Percentiles rank a stretch among this genome's conserved stretches.
phyloP scores from a whole-genome alignment of 495 filamentous ascomycete genomes.

The Talaromyces proteolyticus region DNA sequence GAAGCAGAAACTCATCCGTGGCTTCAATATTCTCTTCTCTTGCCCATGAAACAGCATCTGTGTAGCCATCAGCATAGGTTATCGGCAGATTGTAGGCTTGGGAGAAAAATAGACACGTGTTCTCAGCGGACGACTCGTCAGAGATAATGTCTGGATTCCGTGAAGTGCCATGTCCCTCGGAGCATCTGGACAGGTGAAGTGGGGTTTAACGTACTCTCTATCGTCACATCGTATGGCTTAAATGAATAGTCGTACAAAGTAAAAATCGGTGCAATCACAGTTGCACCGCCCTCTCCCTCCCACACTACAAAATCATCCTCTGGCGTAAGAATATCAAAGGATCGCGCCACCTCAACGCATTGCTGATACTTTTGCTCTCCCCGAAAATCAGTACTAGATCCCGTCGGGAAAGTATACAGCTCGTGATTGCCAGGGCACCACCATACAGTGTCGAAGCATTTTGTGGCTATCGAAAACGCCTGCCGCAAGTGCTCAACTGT shows the following conservation, averaged over 20 bases:
- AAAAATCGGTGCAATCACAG: conserved; percentile 6
- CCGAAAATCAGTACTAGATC: conserved; percentile 1
- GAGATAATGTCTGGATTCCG: neutral
- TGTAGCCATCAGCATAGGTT: neutral
- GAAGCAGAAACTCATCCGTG: conserved; percentile 5
- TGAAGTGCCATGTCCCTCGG: neutral
- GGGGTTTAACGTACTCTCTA: conserved; percentile 1
- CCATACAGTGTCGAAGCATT: conserved; percentile 6
- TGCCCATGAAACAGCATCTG: conserved; percentile 4
- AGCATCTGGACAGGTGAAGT: neutral
- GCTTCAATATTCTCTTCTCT: conserved; percentile 4
- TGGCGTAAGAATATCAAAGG: conserved; percentile 1
- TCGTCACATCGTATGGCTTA: conserved; percentile 3
- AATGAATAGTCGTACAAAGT: conserved; percentile 8
- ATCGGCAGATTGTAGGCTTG: neutral
- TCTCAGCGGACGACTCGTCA: neutral
- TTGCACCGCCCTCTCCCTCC: conserved; percentile 4
- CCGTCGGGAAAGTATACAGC: conserved; percentile 5
- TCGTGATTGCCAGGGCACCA: conserved; percentile 8
- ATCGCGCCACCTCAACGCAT: conserved; percentile 6
- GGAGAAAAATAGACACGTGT: neutral
- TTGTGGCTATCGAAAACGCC: conserved; percentile 3
- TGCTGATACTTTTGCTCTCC: conserved; percentile 7
- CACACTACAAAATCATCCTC: conserved; percentile 6
- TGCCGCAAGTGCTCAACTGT: conserved; percentile 3